Percentiles rank a stretch among this genome's conserved stretches.
phyloP scores from a whole-genome alignment of 352 stramenopile species.

The Phytophthora uliginosa region DNA sequence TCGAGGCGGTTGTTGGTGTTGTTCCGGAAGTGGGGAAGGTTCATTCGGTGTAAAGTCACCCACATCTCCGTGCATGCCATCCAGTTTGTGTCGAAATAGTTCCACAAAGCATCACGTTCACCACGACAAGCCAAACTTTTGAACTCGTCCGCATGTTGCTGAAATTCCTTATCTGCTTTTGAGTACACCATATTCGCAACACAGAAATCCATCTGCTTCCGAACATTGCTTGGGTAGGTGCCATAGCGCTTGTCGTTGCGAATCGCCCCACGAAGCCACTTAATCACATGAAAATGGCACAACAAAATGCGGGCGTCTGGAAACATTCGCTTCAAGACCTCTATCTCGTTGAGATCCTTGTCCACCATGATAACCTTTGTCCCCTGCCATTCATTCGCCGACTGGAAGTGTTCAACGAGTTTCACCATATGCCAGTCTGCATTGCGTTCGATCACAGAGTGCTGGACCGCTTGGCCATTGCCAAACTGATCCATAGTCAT shows the following conservation, averaged over 20 bases:
- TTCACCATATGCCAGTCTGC: too few species aligned
- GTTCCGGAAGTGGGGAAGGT: background rate
- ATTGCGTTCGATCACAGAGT: too few species aligned
- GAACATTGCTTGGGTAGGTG: background rate
- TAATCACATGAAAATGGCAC: background rate
- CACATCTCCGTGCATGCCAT: constrained; percentile 1
- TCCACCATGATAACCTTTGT: too few species aligned
- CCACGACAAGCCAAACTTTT: background rate
- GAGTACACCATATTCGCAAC: constrained; percentile 6
- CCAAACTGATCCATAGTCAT: too few species aligned
- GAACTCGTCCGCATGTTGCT: constrained; percentile 10
- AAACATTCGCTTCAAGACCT: too few species aligned
- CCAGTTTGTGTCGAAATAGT: constrained; percentile 7
- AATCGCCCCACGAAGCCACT: background rate
- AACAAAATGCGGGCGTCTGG: background rate
- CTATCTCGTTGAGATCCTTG: too few species aligned
- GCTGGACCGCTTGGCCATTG: too few species aligned
- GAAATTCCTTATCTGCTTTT: background rate
- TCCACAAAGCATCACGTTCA: background rate
- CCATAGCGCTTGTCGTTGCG: background rate
- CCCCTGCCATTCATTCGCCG: too few species aligned
- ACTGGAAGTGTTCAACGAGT: too few species aligned
- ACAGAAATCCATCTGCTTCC: background rate
- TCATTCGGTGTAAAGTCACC: background rate
- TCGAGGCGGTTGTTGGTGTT: too few species aligned